A percentile compares a stretch with the other conserved stretches of the same genome.
Evolutionary conservation across 257 asterid species (phyloP).

Genomic region (Primulina eburnea): DNA sequence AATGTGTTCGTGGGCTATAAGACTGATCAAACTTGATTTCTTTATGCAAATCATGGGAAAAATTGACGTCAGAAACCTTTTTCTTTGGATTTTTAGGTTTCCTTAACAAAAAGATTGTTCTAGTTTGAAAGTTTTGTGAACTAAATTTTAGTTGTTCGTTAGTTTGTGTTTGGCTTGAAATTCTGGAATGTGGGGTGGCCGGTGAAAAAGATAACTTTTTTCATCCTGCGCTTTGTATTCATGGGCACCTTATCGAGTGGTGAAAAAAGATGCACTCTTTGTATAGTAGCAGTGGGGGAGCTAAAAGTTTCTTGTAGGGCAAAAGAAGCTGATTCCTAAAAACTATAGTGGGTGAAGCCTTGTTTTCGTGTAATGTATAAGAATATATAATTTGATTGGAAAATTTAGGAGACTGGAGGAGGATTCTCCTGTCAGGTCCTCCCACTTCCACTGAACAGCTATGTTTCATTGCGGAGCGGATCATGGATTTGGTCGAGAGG

Average conservation of each 20-base stretch:
- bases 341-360: slow-evolving; percentile 2
- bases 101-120: not conserved
- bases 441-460: not conserved
- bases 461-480: not conserved
- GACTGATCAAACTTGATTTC: slow-evolving; percentile 7
- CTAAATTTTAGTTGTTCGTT: slow-evolving; percentile 19
- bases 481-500: not conserved
- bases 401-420: no score
- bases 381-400: not conserved
- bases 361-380: slow-evolving; percentile 5
- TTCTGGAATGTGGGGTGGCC: slow-evolving; percentile 10
- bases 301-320: slow-evolving; percentile 20
- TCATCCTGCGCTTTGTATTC: slow-evolving; percentile 13
- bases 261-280: slow-evolving; percentile 12
- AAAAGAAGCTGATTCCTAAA: slow-evolving; percentile 14
- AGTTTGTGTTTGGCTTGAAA: slow-evolving; percentile 26
- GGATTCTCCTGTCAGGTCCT: not conserved
- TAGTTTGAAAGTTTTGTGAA: not conserved
- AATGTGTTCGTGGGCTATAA: slow-evolving; percentile 9
- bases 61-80: not conserved
- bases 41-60: not conserved
- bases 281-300: slow-evolving; percentile 21
- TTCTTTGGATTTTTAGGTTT: slow-evolving; percentile 9
- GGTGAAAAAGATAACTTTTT: slow-evolving; percentile 28
- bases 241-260: slow-evolving; percentile 10